A percentile compares a stretch with the other conserved stretches of the same genome.
phyloP scores from a whole-genome alignment of 2,329 filamentous ascomycete species.

The Scleromitrula shiraiana region DNA sequence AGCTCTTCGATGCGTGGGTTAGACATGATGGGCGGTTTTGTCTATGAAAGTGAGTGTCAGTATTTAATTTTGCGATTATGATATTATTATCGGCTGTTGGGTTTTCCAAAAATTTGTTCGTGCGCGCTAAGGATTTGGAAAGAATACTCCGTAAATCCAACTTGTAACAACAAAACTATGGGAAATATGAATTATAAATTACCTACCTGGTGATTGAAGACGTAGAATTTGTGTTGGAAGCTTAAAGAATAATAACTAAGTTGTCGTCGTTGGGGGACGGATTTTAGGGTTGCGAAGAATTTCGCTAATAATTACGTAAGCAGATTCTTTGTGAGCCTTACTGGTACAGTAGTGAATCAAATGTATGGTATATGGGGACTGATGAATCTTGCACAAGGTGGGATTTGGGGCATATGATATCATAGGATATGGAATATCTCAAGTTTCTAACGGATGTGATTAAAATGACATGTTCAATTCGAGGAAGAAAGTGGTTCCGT shows the following conservation, averaged over 20 bases:
- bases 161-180: not conserved
- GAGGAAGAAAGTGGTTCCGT: no score
- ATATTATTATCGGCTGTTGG: slow-evolving; percentile 8
- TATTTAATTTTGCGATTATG: slow-evolving; percentile 12
- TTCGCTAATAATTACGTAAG: slow-evolving; percentile 23
- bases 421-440: no score
- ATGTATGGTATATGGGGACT: no score
- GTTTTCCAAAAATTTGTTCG: slow-evolving; percentile 20
- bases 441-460: no score
- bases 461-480: not conserved
- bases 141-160: not conserved
- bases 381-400: no score
- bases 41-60: slow-evolving; percentile 23
- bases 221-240: slow-evolving; percentile 8
- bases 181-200: not conserved
- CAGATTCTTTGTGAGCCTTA: not conserved
- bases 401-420: not conserved
- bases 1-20: slow-evolving; percentile 98
- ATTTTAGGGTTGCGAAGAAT: slow-evolving; percentile 15
- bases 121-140: slow-evolving; percentile 18
- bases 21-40: slow-evolving; percentile 63
- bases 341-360: not conserved
- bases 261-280: slow-evolving; percentile 7
- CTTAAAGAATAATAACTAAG: slow-evolving; percentile 1
- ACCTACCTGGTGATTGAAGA: slow-evolving; percentile 17